These are phyloP conservation scores for Chlorophyllum brunneum DNA, from an alignment of 768 basidiomycete species.

Conservation along the genomic window DNA sequence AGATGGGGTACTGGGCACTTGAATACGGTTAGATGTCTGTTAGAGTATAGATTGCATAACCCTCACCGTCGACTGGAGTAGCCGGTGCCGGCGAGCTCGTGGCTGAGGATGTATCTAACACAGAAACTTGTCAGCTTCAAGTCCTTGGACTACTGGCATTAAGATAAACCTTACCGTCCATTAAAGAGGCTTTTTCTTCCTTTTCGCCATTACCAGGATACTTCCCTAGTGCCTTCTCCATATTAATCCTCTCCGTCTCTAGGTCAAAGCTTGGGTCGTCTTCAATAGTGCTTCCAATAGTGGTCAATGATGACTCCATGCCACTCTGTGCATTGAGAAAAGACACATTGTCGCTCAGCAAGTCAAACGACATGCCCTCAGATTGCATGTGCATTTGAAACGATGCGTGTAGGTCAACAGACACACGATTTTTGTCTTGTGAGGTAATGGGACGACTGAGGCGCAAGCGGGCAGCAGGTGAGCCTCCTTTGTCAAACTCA, in stretches of 20 bases:
- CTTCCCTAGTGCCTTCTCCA: conserved; percentile 6
- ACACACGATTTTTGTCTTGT: conserved; percentile 31
- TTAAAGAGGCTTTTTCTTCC: neutral
- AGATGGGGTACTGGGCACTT: conserved; percentile 2
- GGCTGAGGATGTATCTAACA: conserved; percentile 3
- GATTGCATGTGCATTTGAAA: conserved; percentile 44
- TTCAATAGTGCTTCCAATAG: conserved; percentile 28
- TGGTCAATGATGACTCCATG: conserved; percentile 30
- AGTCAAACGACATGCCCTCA: conserved; percentile 45
- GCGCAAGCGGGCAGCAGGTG: conserved; percentile 23
- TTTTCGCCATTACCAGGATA: neutral
- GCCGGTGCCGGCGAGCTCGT: conserved; percentile 5
- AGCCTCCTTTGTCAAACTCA: conserved; percentile 5
- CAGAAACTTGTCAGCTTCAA: neutral
- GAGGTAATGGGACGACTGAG: conserved; percentile 20
- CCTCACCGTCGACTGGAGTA: conserved; percentile 7
- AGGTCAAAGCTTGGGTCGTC: conserved; percentile 41
- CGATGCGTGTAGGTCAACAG: conserved; percentile 43
- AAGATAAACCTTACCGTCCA: neutral
- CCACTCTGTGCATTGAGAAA: conserved; percentile 33
- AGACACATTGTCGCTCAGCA: conserved; percentile 50
- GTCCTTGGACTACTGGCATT: neutral
- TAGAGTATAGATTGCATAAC: neutral
- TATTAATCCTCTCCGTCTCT: conserved; percentile 11
- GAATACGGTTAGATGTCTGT: neutral